Conservation (phyloP, 305 asterid species). For the Fraxinus velutina region DNA sequence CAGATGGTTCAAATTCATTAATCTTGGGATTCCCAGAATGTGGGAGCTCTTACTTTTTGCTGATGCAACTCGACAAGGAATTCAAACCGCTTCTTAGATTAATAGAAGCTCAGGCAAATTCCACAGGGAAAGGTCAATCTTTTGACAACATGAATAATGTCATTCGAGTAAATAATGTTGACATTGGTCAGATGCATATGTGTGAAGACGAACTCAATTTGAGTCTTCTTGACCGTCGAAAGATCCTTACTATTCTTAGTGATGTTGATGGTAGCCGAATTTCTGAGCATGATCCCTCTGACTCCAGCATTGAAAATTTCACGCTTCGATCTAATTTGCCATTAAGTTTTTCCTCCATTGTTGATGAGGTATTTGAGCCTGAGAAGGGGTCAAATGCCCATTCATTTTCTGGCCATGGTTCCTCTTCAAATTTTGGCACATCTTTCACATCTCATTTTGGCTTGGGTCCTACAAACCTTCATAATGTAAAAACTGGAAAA, state of each 20-base stretch:
- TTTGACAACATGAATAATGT: slow-evolving; percentile 60
- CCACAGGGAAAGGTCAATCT: slow-evolving; percentile 57
- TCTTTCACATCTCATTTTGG: slow-evolving; percentile 61
- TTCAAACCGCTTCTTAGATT: slow-evolving; percentile 83
- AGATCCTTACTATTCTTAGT: slow-evolving; percentile 41
- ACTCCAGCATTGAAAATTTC: slow-evolving; percentile 45
- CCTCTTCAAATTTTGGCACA: slow-evolving; percentile 45
- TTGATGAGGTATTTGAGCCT: slow-evolving; percentile 90
- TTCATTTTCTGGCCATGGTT: slow-evolving; percentile 39
- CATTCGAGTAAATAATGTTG: slow-evolving; percentile 61
- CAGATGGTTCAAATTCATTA: slow-evolving; percentile 66
- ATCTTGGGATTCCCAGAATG: slow-evolving; percentile 94
- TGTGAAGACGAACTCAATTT: slow-evolving; percentile 74
- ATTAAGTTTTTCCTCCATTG: slow-evolving; percentile 67
- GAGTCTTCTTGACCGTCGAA: slow-evolving; percentile 66
- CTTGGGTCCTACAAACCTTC: slow-evolving; percentile 40
- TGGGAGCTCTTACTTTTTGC: slow-evolving; percentile 78
- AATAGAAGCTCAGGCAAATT: slow-evolving; percentile 70
- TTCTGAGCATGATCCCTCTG: slow-evolving; percentile 52
- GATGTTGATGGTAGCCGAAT: slow-evolving; percentile 38
- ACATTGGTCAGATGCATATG: slow-evolving; percentile 70
- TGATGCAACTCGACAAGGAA: slow-evolving; percentile 89
- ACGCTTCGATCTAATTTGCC: slow-evolving; percentile 43
- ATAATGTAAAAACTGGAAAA: slow-evolving; percentile 46
- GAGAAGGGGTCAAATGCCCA: slow-evolving; percentile 65